Evolutionary conservation across 116 monocot genomes (phyloP).

Genomic region (Cymodocea nodosa): DNA sequence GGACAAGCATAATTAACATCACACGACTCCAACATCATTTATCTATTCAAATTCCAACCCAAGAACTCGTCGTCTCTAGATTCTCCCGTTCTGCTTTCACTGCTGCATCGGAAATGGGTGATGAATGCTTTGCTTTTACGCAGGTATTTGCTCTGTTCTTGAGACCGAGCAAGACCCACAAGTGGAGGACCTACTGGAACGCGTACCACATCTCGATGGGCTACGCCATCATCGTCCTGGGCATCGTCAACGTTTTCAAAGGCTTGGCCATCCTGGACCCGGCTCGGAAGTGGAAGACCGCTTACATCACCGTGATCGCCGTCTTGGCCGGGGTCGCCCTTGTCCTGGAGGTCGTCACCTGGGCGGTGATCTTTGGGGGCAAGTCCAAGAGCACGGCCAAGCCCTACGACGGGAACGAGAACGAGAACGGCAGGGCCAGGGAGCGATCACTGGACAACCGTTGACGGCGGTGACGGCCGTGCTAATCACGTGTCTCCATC

Average conservation of each 20-base stretch:
- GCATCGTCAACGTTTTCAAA: conserved; percentile 68
- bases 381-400: conserved; percentile 10
- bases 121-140: too few relatives aligned
- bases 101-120: too few relatives aligned
- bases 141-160: conserved; percentile 66
- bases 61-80: too few relatives aligned
- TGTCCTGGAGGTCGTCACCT: conserved; percentile 40
- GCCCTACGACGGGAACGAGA: conserved; percentile 1
- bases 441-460: not conserved
- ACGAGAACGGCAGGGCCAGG: conserved; percentile 3
- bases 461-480: not conserved
- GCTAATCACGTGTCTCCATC: too few relatives aligned
- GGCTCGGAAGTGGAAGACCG: conserved; percentile 38
- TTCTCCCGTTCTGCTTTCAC: too few relatives aligned
- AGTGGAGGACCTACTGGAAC: conserved; percentile 73
- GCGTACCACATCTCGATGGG: conserved; percentile 57
- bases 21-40: too few relatives aligned
- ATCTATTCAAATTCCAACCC: too few relatives aligned
- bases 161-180: conserved; percentile 70
- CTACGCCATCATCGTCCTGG: conserved; percentile 46
- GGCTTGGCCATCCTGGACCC: conserved; percentile 45
- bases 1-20: too few relatives aligned
- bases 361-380: conserved; percentile 31
- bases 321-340: conserved; percentile 36
- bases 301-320: conserved; percentile 37